A percentile compares a stretch with the other conserved stretches of the same genome.
Evolutionary conservation across 2,329 filamentous ascomycete species (phyloP).

Genomic region (Cylindrodendrum hubeiense): DNA sequence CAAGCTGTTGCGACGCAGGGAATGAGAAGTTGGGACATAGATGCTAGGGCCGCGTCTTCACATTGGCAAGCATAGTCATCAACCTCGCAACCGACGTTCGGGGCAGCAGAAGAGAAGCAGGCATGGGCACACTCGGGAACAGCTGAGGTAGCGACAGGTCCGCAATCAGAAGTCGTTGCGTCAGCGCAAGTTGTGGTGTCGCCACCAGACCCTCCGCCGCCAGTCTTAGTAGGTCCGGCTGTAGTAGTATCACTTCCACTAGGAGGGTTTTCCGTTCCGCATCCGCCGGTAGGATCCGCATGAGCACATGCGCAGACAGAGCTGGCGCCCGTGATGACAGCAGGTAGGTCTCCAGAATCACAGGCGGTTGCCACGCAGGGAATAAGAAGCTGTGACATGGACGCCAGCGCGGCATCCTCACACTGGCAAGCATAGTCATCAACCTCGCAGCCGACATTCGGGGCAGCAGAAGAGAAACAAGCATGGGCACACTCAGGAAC

Average conservation of each 20-base stretch:
- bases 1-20: slow-evolving; percentile 47
- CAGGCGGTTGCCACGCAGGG: slow-evolving; percentile 44
- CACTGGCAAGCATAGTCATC: slow-evolving; percentile 47
- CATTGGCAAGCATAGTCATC: slow-evolving; percentile 47
- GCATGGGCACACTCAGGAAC: slow-evolving; percentile 45
- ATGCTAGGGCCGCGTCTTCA: slow-evolving; percentile 36
- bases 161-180: slow-evolving; percentile 36
- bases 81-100: slow-evolving; percentile 41
- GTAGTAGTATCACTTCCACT: slow-evolving; percentile 3
- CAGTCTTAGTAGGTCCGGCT: neutral
- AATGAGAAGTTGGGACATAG: slow-evolving; percentile 40
- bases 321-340: slow-evolving; percentile 42
- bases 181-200: slow-evolving; percentile 22
- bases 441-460: slow-evolving; percentile 42
- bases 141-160: slow-evolving; percentile 40
- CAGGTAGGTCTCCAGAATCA: slow-evolving; percentile 31
- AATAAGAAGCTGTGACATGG: slow-evolving; percentile 39
- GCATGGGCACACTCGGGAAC: slow-evolving; percentile 43
- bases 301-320: slow-evolving; percentile 16
- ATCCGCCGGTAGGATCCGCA: slow-evolving; percentile 9
- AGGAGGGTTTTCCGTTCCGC: neutral
- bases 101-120: slow-evolving; percentile 44
- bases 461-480: slow-evolving; percentile 45
- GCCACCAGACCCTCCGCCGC: neutral
- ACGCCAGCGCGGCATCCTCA: slow-evolving; percentile 36